A percentile compares a stretch with the other conserved stretches of the same genome.
Evolutionary conservation across 2,329 filamentous ascomycete genomes (phyloP).

Genomic region (Purpureocillium takamizusanense): DNA sequence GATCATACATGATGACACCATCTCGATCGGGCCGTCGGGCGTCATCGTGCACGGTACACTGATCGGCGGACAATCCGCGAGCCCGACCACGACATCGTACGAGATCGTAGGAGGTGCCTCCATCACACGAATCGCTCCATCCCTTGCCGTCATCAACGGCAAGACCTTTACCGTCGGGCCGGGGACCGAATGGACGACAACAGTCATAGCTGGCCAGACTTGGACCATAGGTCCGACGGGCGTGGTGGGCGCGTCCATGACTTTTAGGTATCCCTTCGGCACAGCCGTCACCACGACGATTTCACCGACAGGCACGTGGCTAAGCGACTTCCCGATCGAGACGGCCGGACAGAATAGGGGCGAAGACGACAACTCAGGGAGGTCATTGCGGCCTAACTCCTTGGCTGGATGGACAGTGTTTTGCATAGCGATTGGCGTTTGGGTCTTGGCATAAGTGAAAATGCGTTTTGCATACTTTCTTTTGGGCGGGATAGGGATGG

Average conservation of each 20-base stretch:
- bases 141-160: constrained; percentile 38
- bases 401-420: constrained; percentile 11
- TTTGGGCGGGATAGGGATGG: too few relatives aligned
- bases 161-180: constrained; percentile 43
- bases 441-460: constrained; percentile 18
- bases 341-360: constrained; percentile 12
- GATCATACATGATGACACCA: constrained; percentile 39
- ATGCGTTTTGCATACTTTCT: too few relatives aligned
- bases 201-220: constrained; percentile 38
- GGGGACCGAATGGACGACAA: constrained; percentile 30
- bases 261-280: constrained; percentile 35
- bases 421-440: constrained; percentile 32
- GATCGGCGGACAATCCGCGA: constrained; percentile 31
- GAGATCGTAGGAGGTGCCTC: constrained; percentile 44
- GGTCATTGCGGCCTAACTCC: constrained; percentile 6
- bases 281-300: constrained; percentile 32
- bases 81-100: constrained; percentile 26
- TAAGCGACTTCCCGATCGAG: constrained; percentile 12
- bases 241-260: constrained; percentile 36
- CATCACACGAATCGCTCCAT: constrained; percentile 38
- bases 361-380: constrained; percentile 13
- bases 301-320: constrained; percentile 17
- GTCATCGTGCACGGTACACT: constrained; percentile 30
- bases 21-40: constrained; percentile 39
- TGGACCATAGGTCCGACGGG: constrained; percentile 40